Evolutionary conservation across 2,329 filamentous ascomycete species (phyloP).

Genomic region (Leptographium procerum): DNA sequence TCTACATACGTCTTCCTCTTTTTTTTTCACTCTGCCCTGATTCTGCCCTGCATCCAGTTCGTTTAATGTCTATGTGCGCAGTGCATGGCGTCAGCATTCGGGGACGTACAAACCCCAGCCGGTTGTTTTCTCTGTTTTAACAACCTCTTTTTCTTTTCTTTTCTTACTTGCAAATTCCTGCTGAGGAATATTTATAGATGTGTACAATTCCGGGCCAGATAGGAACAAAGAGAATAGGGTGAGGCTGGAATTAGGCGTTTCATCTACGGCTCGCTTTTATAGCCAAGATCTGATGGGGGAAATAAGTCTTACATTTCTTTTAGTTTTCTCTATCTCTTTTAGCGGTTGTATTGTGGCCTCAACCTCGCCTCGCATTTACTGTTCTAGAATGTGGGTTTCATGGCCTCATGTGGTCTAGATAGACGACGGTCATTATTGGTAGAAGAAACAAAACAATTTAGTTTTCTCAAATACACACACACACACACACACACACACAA

Average conservation of each 20-base stretch:
- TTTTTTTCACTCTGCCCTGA: too few species aligned
- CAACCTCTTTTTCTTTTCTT: not conserved
- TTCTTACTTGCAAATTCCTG: not conserved
- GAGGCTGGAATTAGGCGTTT: not conserved
- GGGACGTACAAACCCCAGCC: not conserved
- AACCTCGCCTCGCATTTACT: not conserved
- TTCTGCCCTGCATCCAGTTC: not conserved
- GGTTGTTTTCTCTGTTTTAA: not conserved
- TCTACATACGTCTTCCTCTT: not conserved
- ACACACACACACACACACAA: not conserved
- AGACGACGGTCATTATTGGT: not conserved
- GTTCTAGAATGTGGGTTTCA: not conserved
- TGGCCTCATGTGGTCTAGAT: not conserved
- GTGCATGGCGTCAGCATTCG: conserved; percentile 1
- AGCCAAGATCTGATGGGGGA: not conserved
- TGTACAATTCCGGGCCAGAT: conserved; percentile 7
- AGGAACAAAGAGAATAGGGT: conserved; percentile 3
- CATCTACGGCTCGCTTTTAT: not conserved
- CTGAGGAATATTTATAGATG: conserved; percentile 8
- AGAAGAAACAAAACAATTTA: too few species aligned
- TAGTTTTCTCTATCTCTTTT: not conserved
- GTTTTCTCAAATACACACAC: not conserved
- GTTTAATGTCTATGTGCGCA: not conserved
- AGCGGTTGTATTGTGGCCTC: not conserved
- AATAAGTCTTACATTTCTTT: too few species aligned